Conservation (phyloP, 2,329 filamentous ascomycete genomes). For the Stagonosporopsis chrysanthemi region DNA sequence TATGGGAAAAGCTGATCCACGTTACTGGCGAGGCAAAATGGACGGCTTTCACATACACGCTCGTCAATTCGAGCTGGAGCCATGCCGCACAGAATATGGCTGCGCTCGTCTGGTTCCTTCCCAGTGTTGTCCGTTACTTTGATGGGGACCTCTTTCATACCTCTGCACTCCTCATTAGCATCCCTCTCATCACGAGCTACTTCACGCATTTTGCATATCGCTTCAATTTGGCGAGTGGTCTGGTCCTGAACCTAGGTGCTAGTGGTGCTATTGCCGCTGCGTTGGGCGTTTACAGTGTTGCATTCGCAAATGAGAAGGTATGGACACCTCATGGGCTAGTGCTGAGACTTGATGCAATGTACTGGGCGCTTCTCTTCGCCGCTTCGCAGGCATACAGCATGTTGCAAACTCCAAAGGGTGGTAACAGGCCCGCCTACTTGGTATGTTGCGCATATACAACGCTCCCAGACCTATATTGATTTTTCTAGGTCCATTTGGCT, state of each 20-base stretch:
- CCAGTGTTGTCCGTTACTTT: slow-evolving; percentile 23
- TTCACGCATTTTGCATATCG: slow-evolving; percentile 17
- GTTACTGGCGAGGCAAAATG: slow-evolving; percentile 22
- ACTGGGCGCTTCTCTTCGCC: slow-evolving; percentile 15
- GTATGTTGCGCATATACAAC: background rate
- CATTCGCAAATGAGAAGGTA: slow-evolving; percentile 23
- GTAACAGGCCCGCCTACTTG: slow-evolving; percentile 2
- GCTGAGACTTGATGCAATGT: slow-evolving; percentile 19
- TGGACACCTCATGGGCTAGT: slow-evolving; percentile 17
- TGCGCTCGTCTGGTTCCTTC: slow-evolving; percentile 20
- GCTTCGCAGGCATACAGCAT: slow-evolving; percentile 6
- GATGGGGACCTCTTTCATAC: slow-evolving; percentile 23
- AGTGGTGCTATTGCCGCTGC: slow-evolving; percentile 11
- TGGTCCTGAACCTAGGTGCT: slow-evolving; percentile 17
- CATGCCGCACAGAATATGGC: slow-evolving; percentile 14
- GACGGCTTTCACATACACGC: slow-evolving; percentile 23
- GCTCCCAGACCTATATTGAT: slow-evolving; percentile 4
- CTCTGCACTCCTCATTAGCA: slow-evolving; percentile 14
- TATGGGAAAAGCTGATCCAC: slow-evolving; percentile 21
- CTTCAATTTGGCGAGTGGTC: slow-evolving; percentile 1
- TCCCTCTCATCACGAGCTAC: slow-evolving; percentile 22
- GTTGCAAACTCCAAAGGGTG: slow-evolving; percentile 1
- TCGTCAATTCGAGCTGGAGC: slow-evolving; percentile 15
- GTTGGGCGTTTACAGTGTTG: slow-evolving; percentile 20
- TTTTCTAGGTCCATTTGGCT: slow-evolving; percentile 13